Conservation (phyloP, 129 eudicot genomes). For the Flaveria ramosissima region DNA sequence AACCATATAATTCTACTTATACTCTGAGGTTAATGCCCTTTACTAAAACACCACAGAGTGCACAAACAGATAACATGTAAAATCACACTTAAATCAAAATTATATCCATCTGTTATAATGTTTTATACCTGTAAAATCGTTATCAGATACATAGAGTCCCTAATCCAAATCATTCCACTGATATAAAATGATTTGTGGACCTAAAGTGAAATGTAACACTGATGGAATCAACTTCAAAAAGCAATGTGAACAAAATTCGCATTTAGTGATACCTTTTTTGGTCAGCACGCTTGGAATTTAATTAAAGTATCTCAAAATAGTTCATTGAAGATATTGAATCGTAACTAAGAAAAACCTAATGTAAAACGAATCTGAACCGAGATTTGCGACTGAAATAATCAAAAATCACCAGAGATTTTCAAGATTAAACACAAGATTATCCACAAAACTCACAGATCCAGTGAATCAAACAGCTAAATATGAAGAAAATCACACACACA, state of each 20-base stretch:
- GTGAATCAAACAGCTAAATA: conserved; percentile 23
- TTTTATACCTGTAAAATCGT: neutral
- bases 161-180: neutral
- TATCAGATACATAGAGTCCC: neutral
- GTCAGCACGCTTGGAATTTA: conserved; percentile 40
- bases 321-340: neutral
- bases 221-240: conserved; percentile 18
- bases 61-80: conserved; percentile 15
- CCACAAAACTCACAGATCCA: conserved; percentile 45
- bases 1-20: neutral
- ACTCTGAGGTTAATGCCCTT: neutral
- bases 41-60: neutral
- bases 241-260: conserved; percentile 29
- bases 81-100: conserved; percentile 23
- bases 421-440: conserved; percentile 17
- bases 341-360: conserved; percentile 11
- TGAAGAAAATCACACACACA: conserved; percentile 20
- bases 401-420: conserved; percentile 5
- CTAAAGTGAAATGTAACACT: conserved; percentile 15
- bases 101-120: neutral
- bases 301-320: conserved; percentile 15
- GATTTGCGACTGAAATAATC: conserved; percentile 3
- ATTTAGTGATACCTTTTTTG: conserved; percentile 36
- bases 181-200: neutral
- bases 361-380: conserved; percentile 15